These are phyloP conservation scores for Fraxinus dipetala DNA, from an alignment of 305 asterid genomes.

Conservation along the genomic window DNA sequence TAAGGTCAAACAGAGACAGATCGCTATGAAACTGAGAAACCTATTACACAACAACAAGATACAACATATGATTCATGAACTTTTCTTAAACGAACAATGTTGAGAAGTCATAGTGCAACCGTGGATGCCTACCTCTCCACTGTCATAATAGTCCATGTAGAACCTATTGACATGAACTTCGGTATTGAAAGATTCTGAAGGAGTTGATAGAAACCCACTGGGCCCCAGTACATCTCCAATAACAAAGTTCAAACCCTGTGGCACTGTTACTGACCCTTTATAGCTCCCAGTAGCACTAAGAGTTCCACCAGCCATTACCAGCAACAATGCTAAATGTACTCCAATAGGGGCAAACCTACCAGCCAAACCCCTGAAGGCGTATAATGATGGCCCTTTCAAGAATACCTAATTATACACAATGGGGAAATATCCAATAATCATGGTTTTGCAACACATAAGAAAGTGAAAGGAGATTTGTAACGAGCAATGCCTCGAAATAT, in stretches of 20 bases:
- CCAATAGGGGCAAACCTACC: conserved; percentile 80
- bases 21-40: conserved; percentile 78
- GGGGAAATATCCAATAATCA: conserved; percentile 3
- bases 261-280: conserved; percentile 69
- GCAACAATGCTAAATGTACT: conserved; percentile 67
- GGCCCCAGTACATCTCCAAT: conserved; percentile 67
- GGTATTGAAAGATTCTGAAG: conserved; percentile 71
- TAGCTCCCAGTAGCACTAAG: conserved; percentile 72
- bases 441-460: conserved; percentile 1
- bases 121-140: conserved; percentile 67
- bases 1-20: conserved; percentile 65
- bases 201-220: conserved; percentile 61
- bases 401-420: conserved; percentile 49
- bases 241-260: conserved; percentile 72
- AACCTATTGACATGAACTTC: conserved; percentile 77
- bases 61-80: neutral
- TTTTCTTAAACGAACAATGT: neutral
- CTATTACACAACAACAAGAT: conserved; percentile 34
- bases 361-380: conserved; percentile 78
- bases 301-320: conserved; percentile 80
- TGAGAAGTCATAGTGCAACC: neutral
- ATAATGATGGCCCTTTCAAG: conserved; percentile 70
- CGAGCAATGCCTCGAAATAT: neutral
- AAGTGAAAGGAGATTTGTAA: neutral
- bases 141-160: conserved; percentile 71